phyloP scores from a whole-genome alignment of 139 green algal species.

The Marvania coccoides region DNA sequence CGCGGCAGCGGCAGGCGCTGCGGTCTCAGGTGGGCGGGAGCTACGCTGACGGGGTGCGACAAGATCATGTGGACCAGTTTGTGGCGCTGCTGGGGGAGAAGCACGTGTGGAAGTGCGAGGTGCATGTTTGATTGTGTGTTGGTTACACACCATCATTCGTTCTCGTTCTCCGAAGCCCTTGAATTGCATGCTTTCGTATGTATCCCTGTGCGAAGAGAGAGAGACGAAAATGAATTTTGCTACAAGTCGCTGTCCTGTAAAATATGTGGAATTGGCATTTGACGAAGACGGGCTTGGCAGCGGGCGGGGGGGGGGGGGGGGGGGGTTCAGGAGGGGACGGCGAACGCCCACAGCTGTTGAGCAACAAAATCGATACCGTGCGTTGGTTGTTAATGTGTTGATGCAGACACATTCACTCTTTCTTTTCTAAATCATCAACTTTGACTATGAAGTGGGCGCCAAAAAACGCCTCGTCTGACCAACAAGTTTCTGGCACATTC shows the following conservation, averaged over 20 bases:
- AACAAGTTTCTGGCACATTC: too few species aligned
- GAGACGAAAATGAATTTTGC: background rate
- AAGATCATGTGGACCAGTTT: constrained; percentile 1
- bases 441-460: too few species aligned
- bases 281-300: background rate
- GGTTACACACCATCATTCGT: background rate
- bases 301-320: too few species aligned
- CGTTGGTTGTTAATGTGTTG: too few species aligned
- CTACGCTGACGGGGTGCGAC: constrained; percentile 1
- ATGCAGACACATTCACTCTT: too few species aligned
- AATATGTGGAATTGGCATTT: background rate
- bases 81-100: constrained; percentile 3
- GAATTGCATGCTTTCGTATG: background rate
- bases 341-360: too few species aligned
- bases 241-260: background rate
- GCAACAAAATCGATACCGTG: too few species aligned
- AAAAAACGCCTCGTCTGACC: too few species aligned
- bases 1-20: background rate
- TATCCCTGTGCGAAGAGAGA: background rate
- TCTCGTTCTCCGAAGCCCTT: background rate
- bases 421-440: too few species aligned
- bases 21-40: background rate
- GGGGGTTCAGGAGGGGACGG: too few species aligned
- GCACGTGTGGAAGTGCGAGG: constrained; percentile 7
- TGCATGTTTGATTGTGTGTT: background rate